Evolutionary conservation across 345 rosid genomes (phyloP), one percentile per base, ranked within the genome.

Genomic region (Linum usitatissimum): DNA sequence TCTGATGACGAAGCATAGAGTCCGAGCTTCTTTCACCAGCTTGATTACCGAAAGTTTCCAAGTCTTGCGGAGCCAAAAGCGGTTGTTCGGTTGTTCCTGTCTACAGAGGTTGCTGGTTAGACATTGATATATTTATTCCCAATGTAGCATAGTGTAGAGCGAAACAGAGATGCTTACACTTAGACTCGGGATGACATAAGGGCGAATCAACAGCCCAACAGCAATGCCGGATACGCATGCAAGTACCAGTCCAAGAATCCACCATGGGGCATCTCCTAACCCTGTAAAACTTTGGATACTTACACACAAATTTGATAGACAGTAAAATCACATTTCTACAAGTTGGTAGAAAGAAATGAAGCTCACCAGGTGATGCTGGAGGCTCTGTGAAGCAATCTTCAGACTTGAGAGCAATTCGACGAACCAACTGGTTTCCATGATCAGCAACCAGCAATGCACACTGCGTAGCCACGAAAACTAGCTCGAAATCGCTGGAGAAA

Each of bases 21-120:
- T 83, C 87, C 1, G 79, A 65, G 71, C 73, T 80, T 66, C 81
- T 65, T 79, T 84, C 83, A 67, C 91, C 82, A 60, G 63, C 73
- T 60, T 73, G 86, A 64, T 83, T 80, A 66, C 83, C 87, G 63
- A 83, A 70, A 58, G 83, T 82, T 75, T 85, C 95, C 86, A 83
- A 69, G 83, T 85, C 91, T 12, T 6, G 83, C 68, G 70, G 83
- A 65, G 66, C 30, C 8, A 21, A 66, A 60, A 64, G 73, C 60
- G 81, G 51, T 45, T 45, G 48, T 40, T 1, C 76, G 59, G 61
- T 63, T 70, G 78, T 71, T 77, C 86, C 87, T 83, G 91, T 83
- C 95, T 87, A 81, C 70, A 80, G 40, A 70, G 64, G 17, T 45
- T 45, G 63, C 70, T 60, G 71, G 81, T 76, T 70, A 79, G 78